phyloP scores from a whole-genome alignment of 1,284 basidiomycete genomes.

The Leccinum subfulvum region DNA sequence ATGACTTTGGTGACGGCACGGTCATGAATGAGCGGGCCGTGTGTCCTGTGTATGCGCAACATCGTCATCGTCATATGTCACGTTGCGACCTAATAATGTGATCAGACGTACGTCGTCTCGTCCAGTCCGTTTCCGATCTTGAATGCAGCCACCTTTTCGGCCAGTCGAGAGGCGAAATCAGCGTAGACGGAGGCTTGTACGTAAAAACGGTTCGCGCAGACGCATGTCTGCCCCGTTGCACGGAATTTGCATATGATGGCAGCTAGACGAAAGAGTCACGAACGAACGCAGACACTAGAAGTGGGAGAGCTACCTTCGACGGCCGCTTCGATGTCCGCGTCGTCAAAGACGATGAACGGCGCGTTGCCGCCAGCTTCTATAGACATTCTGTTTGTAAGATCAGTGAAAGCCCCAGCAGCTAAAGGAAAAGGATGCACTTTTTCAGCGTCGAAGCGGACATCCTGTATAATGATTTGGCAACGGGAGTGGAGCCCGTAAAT shows the following conservation, averaged over 20 bases:
- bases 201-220: constrained; percentile 84
- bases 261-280: constrained; percentile 39
- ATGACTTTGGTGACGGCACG: constrained; percentile 87
- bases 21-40: constrained; percentile 91
- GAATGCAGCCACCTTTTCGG: constrained; percentile 84
- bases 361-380: constrained; percentile 89
- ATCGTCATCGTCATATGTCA: neutral
- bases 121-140: constrained; percentile 91
- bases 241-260: constrained; percentile 93
- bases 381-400: constrained; percentile 54
- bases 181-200: constrained; percentile 85
- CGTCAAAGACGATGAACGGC: constrained; percentile 96
- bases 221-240: constrained; percentile 86
- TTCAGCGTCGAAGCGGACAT: constrained; percentile 88
- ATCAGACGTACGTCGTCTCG: constrained; percentile 60
- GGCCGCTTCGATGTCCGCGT: constrained; percentile 91
- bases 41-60: constrained; percentile 53
- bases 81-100: neutral
- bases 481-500: constrained; percentile 91
- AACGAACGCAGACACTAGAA: neutral
- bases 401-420: neutral
- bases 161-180: constrained; percentile 80
- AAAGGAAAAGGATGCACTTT: constrained; percentile 53
- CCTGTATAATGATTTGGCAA: constrained; percentile 87
- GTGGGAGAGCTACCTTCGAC: constrained; percentile 60